Conservation (phyloP, 345 rosid genomes). For the Cardiospermum halicacabum region DNA sequence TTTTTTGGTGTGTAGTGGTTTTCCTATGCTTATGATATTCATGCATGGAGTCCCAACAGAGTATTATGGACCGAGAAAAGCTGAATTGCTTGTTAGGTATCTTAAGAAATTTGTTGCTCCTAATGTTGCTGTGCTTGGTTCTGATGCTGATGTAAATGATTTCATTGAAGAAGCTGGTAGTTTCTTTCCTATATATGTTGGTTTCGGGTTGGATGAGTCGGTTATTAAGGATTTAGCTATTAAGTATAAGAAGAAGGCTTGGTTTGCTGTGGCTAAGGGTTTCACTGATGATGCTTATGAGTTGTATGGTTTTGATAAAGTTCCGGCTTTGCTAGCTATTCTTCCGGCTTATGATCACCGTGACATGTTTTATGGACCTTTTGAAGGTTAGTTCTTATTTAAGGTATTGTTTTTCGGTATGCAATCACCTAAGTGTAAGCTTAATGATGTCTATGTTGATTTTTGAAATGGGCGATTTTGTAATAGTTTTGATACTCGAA, state of each 20-base stretch:
- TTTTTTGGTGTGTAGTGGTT: slow-evolving; percentile 50
- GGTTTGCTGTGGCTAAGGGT: slow-evolving; percentile 83
- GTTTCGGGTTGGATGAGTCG: slow-evolving; percentile 70
- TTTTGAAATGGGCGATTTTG: neutral
- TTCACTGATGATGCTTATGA: slow-evolving; percentile 76
- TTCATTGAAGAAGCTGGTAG: slow-evolving; percentile 69
- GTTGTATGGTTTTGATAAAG: slow-evolving; percentile 66
- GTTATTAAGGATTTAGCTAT: slow-evolving; percentile 41
- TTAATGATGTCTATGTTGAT: neutral
- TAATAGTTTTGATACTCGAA: neutral
- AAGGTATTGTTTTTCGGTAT: neutral
- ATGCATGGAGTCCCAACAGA: slow-evolving; percentile 78
- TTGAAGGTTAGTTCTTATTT: slow-evolving; percentile 60
- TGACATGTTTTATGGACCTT: slow-evolving; percentile 78
- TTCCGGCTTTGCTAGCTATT: slow-evolving; percentile 64
- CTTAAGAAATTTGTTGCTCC: slow-evolving; percentile 91
- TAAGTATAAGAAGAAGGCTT: slow-evolving; percentile 88
- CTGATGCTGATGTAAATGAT: slow-evolving; percentile 54
- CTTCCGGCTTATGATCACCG: slow-evolving; percentile 66
- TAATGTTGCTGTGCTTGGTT: slow-evolving; percentile 68
- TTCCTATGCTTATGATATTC: slow-evolving; percentile 77
- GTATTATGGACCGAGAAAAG: slow-evolving; percentile 84
- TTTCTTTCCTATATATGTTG: slow-evolving; percentile 68
- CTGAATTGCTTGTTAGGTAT: slow-evolving; percentile 73
- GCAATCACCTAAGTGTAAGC: too few relatives aligned